Evolutionary conservation across 2,329 filamentous ascomycete species (phyloP).

Genomic region (Microcera coccophila): DNA sequence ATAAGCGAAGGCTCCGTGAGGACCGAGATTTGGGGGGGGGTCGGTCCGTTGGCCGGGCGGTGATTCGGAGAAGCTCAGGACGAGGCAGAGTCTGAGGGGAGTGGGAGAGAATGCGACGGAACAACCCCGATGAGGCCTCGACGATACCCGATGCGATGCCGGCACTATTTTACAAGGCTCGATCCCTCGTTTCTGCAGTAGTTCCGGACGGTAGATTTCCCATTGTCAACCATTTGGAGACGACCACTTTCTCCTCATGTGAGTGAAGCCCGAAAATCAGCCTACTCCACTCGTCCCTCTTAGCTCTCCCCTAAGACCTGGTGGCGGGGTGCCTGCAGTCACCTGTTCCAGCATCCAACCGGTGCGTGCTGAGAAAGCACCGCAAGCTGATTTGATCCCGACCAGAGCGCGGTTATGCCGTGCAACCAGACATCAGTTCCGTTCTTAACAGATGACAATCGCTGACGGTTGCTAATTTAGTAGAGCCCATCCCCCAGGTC

Average conservation of each 20-base stretch:
- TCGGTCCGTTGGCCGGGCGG: slow-evolving; percentile 25
- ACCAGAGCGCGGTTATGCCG: not conserved
- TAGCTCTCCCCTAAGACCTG: not conserved
- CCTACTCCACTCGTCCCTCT: no score
- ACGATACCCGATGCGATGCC: not conserved
- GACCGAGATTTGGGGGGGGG: no score
- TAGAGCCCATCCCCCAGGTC: no score
- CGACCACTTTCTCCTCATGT: not conserved
- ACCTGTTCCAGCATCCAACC: not conserved
- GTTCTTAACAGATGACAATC: no score
- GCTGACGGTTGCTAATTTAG: no score
- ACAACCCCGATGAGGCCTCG: not conserved
- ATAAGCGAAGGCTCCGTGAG: no score
- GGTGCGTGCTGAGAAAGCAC: slow-evolving; percentile 25
- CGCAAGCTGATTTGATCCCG: slow-evolving; percentile 22
- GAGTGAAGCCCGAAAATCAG: no score
- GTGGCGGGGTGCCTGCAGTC: not conserved
- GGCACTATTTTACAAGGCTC: not conserved
- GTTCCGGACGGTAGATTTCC: not conserved
- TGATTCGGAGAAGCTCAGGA: slow-evolving; percentile 25
- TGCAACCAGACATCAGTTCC: no score
- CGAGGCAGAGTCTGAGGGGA: slow-evolving; percentile 8
- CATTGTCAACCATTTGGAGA: not conserved
- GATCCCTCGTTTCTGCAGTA: not conserved
- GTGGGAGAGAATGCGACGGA: no score